Conservation (phyloP, 257 asterid species). For the Forsythia suspensa region DNA sequence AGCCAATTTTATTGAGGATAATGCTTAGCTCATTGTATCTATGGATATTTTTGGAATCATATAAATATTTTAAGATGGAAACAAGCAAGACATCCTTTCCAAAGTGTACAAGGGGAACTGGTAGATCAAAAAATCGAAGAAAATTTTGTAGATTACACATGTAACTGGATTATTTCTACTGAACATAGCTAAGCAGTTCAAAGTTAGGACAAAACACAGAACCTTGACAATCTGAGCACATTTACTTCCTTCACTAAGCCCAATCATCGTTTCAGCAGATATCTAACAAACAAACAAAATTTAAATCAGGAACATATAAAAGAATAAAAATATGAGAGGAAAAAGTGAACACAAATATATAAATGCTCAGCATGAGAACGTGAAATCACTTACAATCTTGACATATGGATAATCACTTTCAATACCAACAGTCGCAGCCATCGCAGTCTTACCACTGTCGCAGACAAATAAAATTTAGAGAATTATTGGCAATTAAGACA, state of each 20-base stretch:
- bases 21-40: background rate
- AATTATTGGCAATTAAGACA: slow-evolving; percentile 12
- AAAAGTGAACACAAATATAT: slow-evolving; percentile 7
- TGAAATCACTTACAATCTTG: slow-evolving; percentile 76
- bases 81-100: slow-evolving; percentile 22
- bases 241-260: slow-evolving; percentile 93
- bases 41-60: slow-evolving; percentile 5
- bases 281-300: slow-evolving; percentile 51
- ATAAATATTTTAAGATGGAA: background rate
- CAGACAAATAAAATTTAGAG: slow-evolving; percentile 22
- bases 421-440: slow-evolving; percentile 92
- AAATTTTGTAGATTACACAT: slow-evolving; percentile 10
- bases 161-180: background rate
- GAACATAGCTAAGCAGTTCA: background rate
- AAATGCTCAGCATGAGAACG: background rate
- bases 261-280: slow-evolving; percentile 97
- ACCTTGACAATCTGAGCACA: slow-evolving; percentile 96
- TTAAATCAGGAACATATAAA: slow-evolving; percentile 11
- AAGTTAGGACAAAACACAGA: slow-evolving; percentile 17
- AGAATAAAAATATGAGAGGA: slow-evolving; percentile 15
- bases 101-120: background rate
- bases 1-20: background rate
- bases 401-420: slow-evolving; percentile 94
- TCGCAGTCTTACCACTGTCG: slow-evolving; percentile 95
- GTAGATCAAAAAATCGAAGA: slow-evolving; percentile 8